These are phyloP conservation scores for Mycosarcoma mackinlayi DNA, from an alignment of 1,284 basidiomycete species.

Conservation along the genomic window DNA sequence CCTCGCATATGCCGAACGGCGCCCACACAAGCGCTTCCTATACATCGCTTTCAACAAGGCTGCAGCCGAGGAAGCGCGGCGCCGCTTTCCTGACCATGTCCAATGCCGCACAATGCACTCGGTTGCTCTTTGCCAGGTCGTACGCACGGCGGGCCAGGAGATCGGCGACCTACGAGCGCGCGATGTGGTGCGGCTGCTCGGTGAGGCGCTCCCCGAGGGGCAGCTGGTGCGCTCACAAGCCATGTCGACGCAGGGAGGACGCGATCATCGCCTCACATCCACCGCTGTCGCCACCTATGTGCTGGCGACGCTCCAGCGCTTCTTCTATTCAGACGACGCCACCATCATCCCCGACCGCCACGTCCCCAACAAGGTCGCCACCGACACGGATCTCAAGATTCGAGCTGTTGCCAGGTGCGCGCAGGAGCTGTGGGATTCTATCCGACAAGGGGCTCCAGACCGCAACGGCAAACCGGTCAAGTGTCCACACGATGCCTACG, in stretches of 20 bases:
- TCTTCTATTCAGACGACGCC: conserved; percentile 57
- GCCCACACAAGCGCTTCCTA: conserved; percentile 53
- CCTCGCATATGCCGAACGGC: conserved; percentile 51
- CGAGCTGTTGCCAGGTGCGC: conserved; percentile 43
- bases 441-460: conserved; percentile 38
- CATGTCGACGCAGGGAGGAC: conserved; percentile 30
- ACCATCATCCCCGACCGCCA: conserved; percentile 45
- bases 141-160: conserved; percentile 44
- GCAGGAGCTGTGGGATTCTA: conserved; percentile 53
- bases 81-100: conserved; percentile 55
- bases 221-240: conserved; percentile 24
- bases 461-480: conserved; percentile 41
- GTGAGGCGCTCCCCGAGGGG: conserved; percentile 50
- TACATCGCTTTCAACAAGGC: conserved; percentile 64
- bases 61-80: conserved; percentile 51
- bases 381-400: conserved; percentile 52
- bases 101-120: conserved; percentile 64
- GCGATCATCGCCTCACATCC: conserved; percentile 44
- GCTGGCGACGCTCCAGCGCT: conserved; percentile 54
- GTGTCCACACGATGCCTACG: conserved; percentile 63
- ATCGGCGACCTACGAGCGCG: conserved; percentile 53
- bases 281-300: conserved; percentile 61
- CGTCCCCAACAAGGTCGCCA: conserved; percentile 48
- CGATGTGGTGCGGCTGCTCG: conserved; percentile 51
- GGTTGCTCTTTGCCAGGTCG: conserved; percentile 52